A percentile compares a stretch with the other conserved stretches of the same genome.
These are phyloP conservation scores for Suillus ampliporus DNA, from an alignment of 768 basidiomycete genomes.

Conservation along the genomic window DNA sequence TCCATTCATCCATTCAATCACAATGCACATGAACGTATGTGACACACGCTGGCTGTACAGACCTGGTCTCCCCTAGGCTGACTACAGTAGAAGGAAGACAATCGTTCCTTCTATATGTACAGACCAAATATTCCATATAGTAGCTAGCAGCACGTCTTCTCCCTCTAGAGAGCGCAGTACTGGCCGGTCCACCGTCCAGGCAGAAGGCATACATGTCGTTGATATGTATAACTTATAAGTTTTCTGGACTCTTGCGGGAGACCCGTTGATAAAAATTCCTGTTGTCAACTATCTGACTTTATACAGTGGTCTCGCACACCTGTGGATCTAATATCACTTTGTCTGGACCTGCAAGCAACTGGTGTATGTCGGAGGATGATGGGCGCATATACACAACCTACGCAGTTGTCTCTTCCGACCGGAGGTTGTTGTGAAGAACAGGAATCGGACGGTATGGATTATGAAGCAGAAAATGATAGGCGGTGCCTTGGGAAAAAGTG, in stretches of 20 bases:
- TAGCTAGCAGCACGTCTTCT: no score
- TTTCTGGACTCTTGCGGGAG: constrained; percentile 8
- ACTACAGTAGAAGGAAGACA: no score
- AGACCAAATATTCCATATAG: background rate
- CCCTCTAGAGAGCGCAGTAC: no score
- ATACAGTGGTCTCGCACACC: constrained; percentile 71
- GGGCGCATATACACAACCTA: constrained; percentile 55
- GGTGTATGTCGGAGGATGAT: constrained; percentile 38
- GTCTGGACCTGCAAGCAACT: constrained; percentile 60
- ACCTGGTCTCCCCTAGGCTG: no score
- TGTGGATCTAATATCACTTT: constrained; percentile 68
- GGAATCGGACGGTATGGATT: constrained; percentile 60
- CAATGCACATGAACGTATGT: no score
- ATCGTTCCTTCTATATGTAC: no score
- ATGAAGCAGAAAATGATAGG: constrained; percentile 63
- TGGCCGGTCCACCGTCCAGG: constrained; percentile 53
- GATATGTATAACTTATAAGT: no score
- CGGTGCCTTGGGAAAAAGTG: constrained; percentile 33
- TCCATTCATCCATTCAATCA: no score
- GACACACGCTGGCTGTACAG: no score
- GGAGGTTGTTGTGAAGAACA: constrained; percentile 46
- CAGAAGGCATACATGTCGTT: constrained; percentile 76
- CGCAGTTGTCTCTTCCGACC: constrained; percentile 53
- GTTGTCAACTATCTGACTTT: constrained; percentile 63
- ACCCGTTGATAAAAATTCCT: constrained; percentile 8